These are phyloP conservation scores for Musa schizocarpa DNA, from an alignment of 176 grass and related monocot genomes.

Conservation along the genomic window DNA sequence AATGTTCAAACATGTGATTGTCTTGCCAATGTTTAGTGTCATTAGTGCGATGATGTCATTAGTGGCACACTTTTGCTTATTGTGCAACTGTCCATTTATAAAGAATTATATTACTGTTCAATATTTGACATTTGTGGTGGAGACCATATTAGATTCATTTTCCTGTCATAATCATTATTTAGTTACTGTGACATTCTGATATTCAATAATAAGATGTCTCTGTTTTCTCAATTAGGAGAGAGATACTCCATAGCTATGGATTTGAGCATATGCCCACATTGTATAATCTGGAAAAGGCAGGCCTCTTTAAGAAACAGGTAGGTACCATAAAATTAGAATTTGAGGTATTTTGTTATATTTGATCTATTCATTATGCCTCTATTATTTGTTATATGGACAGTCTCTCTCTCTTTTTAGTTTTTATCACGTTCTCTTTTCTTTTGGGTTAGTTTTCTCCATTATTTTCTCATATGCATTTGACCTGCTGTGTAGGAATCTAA, in stretches of 20 bases:
- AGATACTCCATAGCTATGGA: slow-evolving; percentile 97
- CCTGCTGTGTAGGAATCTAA: slow-evolving; percentile 47
- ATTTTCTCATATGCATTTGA: slow-evolving; percentile 8
- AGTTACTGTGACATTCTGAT: not conserved
- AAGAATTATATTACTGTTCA: too few species aligned
- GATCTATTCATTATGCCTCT: slow-evolving; percentile 16
- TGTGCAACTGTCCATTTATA: too few species aligned
- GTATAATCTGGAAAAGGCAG: slow-evolving; percentile 87
- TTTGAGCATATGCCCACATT: slow-evolving; percentile 83
- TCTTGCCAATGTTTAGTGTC: too few species aligned
- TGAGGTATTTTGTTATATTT: slow-evolving; percentile 11
- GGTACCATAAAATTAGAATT: not conserved
- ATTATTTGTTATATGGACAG: slow-evolving; percentile 11
- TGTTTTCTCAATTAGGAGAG: slow-evolving; percentile 39
- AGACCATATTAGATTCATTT: too few species aligned
- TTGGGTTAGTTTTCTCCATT: not conserved
- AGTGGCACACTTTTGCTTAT: too few species aligned
- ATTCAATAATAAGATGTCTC: not conserved
- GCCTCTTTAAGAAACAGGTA: slow-evolving; percentile 83
- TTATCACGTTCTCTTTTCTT: not conserved
- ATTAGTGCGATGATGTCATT: too few species aligned
- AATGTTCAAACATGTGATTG: too few species aligned
- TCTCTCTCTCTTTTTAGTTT: not conserved
- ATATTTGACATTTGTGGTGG: too few species aligned
- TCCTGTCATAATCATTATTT: not conserved